Base-by-base conservation (phyloP, 345 rosid genomes). In the Bruguiera sexangula region DNA sequence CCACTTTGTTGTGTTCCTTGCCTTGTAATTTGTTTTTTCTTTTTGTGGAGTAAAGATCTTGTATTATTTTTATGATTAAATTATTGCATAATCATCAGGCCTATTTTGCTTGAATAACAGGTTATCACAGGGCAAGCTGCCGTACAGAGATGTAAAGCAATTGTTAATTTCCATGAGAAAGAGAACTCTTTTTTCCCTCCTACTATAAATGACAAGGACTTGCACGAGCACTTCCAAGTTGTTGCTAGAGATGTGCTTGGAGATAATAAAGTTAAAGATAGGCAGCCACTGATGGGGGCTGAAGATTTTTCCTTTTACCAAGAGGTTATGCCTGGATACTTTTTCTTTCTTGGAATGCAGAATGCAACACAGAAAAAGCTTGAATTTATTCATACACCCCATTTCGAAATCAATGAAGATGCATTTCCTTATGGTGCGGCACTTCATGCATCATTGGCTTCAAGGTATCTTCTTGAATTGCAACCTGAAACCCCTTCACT, bases 251-350 rank as follows among this genome's bases (percentile, higher is more conserved):
- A 85, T 62, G 30, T 91, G 87, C 85, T 94, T 15, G 98, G 97
- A 20, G 34, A 0, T 26, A 63, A 76, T 59, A 89, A 86, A 66
- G 75, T 86, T 20, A 70, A 74, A 6, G 83, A 73, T 43, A 87
- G 86, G 90, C 80, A 85, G 62, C 96, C 90, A 9, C 8, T 86
- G 76, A 95, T 88, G 96, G 96, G 96, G 62, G 79, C 96, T 15
- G 99, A 95, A 74, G 98, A 91, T 73, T 95, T 95, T 78, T 65
- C 96, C 0, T 95, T 91, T 75, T 95, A 88, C 77, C 96, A 88
- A 76, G 92, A 95, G 80, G 50, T 54, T 20, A 65, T 86, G 8
- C 93, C 98, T 4, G 98, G 97, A n/a, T 78, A 85, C 78, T 82
- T 91, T 63, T 84, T 78, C 80, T 78, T 88, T 19, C 36, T 89